Evolutionary conservation across 2,329 filamentous ascomycete species (phyloP), one percentile per base, ranked within the genome.

Genomic region (Claviceps monticola): DNA sequence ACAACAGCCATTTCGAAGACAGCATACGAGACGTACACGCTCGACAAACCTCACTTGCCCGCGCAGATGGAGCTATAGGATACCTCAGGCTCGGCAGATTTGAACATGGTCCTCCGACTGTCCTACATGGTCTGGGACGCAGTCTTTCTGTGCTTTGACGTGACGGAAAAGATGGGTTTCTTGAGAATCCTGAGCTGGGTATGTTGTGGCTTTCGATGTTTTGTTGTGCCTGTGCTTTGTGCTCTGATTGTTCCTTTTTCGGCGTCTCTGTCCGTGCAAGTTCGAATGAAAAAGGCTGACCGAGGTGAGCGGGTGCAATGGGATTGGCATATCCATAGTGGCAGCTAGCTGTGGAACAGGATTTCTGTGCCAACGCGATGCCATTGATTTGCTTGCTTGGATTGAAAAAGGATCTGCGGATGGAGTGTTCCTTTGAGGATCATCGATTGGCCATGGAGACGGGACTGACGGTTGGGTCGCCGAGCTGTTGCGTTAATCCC

Each of bases 141-240:
- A 1, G 56, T 70, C 0, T 68, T 70, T 51, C 57, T 70, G 36
- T 70, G 68, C 53, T 70, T 69, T 51, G 67, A 70, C n/a, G 59
- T 69, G 7, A 60, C 60, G 16, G 60, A 67, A 37, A 64, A 62
- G 49, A 51, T 61, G 23, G 65, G 65, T 8, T 58, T 69, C 58
- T 60, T 61, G 21, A 62, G 56, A 1, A 64, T 69, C 34, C 51
- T 66, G 1, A 61, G 64, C 49, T 70, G 68, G 68, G 67, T 69
- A 55, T 50, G 61, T 53, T 9, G 0, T 5, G 11, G 29, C 44
- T 13, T 19, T 7, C 42, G 19, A 13, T 19, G 6, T 8, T 6
- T 11, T 13, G 17, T 42, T 14, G 17, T 3, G 8, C 13, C 8
- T 21, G 17, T 21, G 8, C 38, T 29, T 26, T 45, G 14, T 26